phyloP scores from a whole-genome alignment of 2,329 filamentous ascomycete genomes.

The Clarireedia hainanense region DNA sequence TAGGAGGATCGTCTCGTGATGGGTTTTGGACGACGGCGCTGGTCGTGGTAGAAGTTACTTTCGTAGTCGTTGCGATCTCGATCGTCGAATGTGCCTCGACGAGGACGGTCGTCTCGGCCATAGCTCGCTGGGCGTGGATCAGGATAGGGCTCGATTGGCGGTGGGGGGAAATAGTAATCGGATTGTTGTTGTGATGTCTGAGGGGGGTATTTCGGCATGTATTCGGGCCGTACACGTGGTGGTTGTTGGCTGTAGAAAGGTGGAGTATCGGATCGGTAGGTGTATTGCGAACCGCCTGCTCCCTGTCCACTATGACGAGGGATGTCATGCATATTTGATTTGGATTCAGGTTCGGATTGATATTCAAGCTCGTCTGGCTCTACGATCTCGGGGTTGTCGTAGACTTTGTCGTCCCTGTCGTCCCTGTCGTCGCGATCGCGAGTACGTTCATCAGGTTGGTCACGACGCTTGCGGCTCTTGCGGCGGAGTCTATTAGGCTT shows the following conservation, averaged over 20 bases:
- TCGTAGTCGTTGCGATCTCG: neutral
- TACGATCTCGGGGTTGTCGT: conserved; percentile 2
- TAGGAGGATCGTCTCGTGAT: neutral
- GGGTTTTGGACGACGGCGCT: neutral
- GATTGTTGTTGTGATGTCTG: neutral
- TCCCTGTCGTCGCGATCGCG: neutral
- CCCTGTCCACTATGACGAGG: conserved; percentile 4
- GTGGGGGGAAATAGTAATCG: neutral
- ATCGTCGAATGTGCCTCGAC: neutral
- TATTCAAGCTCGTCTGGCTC: neutral
- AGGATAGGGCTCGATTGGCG: neutral
- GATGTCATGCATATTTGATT: neutral
- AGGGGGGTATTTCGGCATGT: neutral
- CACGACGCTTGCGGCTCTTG: neutral
- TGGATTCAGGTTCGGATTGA: conserved; percentile 3
- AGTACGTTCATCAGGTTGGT: neutral
- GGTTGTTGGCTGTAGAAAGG: conserved; percentile 3
- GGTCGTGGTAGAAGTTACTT: neutral
- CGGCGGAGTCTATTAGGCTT: conserved; percentile 19
- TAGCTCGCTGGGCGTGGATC: neutral
- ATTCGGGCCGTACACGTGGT: conserved; percentile 3
- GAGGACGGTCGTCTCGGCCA: neutral
- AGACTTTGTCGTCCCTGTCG: neutral
- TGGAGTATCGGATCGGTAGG: neutral
- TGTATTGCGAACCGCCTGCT: neutral